These are phyloP conservation scores for Chenopodium album DNA, from an alignment of 148 eudicot genomes.

Conservation along the genomic window DNA sequence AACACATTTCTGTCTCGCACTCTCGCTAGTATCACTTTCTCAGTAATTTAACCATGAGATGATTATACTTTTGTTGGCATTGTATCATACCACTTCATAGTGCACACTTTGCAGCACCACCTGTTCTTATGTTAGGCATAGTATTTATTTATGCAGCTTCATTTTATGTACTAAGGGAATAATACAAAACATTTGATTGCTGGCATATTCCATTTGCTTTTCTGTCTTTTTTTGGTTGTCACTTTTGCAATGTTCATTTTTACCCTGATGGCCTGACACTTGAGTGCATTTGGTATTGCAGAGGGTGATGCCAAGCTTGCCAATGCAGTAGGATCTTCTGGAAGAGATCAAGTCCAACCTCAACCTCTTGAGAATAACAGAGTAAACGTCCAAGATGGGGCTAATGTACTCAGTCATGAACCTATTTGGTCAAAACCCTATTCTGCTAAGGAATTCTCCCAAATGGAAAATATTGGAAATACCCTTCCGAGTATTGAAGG, in stretches of 20 bases:
- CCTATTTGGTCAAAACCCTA: conserved; percentile 47
- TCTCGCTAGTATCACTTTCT: too few relatives aligned
- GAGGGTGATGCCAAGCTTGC: conserved; percentile 50
- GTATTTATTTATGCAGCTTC: not conserved
- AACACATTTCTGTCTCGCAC: not conserved
- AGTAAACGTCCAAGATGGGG: conserved; percentile 34
- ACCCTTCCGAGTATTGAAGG: conserved; percentile 38
- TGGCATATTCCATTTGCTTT: not conserved
- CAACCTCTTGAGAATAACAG: conserved; percentile 34
- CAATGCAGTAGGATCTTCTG: conserved; percentile 35
- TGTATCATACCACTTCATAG: not conserved
- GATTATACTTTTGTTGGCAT: not conserved
- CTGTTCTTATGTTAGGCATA: not conserved
- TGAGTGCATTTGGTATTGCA: conserved; percentile 33
- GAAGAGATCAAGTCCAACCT: conserved; percentile 38
- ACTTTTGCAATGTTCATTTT: not conserved
- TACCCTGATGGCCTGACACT: conserved; percentile 12
- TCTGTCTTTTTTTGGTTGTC: not conserved
- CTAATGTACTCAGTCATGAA: conserved; percentile 40
- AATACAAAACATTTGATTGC: not conserved
- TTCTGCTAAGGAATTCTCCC: conserved; percentile 38
- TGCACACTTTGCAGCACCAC: too few relatives aligned
- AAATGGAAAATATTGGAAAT: conserved; percentile 37
- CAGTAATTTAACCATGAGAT: not conserved
- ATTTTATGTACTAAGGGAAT: not conserved